A percentile compares a stretch with the other conserved stretches of the same genome.
Conservation (phyloP, 2,329 filamentous ascomycete genomes). For the Fusarium sp. region DNA sequence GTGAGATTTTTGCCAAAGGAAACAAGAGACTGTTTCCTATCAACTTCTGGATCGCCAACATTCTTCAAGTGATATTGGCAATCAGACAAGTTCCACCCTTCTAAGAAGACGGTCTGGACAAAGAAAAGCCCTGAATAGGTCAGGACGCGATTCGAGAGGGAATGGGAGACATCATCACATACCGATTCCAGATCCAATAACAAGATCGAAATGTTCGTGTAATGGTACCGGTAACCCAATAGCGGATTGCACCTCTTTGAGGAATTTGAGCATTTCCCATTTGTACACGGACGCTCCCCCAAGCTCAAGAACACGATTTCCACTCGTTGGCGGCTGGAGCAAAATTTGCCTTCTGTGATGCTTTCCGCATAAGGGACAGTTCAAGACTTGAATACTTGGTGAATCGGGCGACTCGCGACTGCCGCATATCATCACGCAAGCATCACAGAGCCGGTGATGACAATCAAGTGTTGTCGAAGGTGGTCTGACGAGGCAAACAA, state of each 20-base stretch:
- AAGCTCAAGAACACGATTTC: not conserved
- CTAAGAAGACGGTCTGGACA: not conserved
- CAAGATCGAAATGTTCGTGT: not conserved
- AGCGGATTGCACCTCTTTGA: not conserved
- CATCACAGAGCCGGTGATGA: constrained; percentile 2
- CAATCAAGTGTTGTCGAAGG: not conserved
- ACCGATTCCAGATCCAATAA: constrained; percentile 4
- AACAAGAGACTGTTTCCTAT: not conserved
- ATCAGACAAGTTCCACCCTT: not conserved
- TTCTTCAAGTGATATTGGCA: constrained; percentile 7
- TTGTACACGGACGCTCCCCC: not conserved
- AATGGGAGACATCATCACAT: no score
- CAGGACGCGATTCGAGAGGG: not conserved
- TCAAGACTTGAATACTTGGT: not conserved
- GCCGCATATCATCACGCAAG: not conserved
- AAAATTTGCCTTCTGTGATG: not conserved
- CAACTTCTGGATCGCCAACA: not conserved
- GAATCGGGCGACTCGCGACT: not conserved
- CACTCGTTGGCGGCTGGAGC: not conserved
- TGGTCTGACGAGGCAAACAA: not conserved
- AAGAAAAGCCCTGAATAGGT: constrained; percentile 1
- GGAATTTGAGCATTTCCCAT: constrained; percentile 3
- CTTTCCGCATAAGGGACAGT: not conserved
- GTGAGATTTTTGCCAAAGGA: constrained; percentile 1
- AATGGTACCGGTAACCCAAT: not conserved